Conservation (phyloP, 768 basidiomycete species). For the Dendrothele bispora region DNA sequence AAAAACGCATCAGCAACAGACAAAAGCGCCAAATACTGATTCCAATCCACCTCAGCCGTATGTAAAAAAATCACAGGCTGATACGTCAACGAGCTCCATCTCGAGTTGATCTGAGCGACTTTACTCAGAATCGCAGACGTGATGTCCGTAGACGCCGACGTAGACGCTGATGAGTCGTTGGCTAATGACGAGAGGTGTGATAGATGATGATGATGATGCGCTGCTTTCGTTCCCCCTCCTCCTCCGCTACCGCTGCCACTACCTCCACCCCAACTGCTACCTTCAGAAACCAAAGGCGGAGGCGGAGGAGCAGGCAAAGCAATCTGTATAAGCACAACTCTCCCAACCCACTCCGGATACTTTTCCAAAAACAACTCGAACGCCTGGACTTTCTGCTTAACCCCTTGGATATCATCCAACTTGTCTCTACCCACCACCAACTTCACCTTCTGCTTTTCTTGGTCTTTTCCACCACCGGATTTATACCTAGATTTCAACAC, state of each 20-base stretch:
- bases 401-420: conserved; percentile 85
- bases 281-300: not conserved
- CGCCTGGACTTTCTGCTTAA: conserved; percentile 79
- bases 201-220: not conserved
- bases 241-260: too few relatives aligned
- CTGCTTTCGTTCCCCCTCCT: too few relatives aligned
- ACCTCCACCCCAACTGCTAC: too few relatives aligned
- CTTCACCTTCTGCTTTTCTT: too few relatives aligned
- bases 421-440: conserved; percentile 88
- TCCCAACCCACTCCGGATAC: conserved; percentile 77
- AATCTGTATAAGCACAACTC: conserved; percentile 84
- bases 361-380: conserved; percentile 82
- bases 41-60: conserved; percentile 82
- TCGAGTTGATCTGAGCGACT: conserved; percentile 79
- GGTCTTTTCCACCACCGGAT: too few relatives aligned
- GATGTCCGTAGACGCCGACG: not conserved
- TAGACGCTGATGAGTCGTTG: not conserved
- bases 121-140: conserved; percentile 11
- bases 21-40: conserved; percentile 80
- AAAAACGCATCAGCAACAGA: conserved; percentile 85
- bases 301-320: conserved; percentile 42
- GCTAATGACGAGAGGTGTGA: too few relatives aligned
- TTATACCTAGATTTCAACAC: conserved; percentile 78
- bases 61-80: conserved; percentile 87
- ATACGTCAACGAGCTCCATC: conserved; percentile 83